A percentile compares a stretch with the other conserved stretches of the same genome.
These are phyloP conservation scores for Orbilia oligospora DNA, from an alignment of 2,329 filamentous ascomycete genomes.

Conservation along the genomic window DNA sequence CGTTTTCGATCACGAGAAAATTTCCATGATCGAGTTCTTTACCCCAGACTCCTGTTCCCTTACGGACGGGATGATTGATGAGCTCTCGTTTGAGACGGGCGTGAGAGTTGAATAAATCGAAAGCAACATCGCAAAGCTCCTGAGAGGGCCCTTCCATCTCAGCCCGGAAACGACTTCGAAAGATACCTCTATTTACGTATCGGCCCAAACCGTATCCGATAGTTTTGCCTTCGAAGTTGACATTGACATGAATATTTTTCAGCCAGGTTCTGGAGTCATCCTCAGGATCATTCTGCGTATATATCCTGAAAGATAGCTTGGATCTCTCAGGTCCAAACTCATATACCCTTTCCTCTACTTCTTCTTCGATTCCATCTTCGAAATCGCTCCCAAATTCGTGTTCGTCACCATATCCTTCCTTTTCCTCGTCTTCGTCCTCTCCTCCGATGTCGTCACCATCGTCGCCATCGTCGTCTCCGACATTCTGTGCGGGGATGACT, in stretches of 20 bases:
- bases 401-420: no score
- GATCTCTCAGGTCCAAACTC: background rate
- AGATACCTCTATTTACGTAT: background rate
- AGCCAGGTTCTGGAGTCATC: background rate
- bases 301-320: background rate
- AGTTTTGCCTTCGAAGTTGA: background rate
- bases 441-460: no score
- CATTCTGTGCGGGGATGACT: no score
- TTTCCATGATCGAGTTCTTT: conserved; percentile 64
- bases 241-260: background rate
- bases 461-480: no score
- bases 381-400: no score
- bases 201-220: background rate
- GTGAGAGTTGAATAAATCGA: conserved; percentile 67
- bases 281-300: background rate
- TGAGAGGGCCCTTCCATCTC: background rate
- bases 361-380: background rate
- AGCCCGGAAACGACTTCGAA: conserved; percentile 62
- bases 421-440: no score
- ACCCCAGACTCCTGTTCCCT: conserved; percentile 65
- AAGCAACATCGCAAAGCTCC: conserved; percentile 63
- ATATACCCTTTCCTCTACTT: background rate
- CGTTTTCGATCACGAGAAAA: conserved; percentile 63
- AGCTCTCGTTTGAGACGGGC: conserved; percentile 66
- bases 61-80: conserved; percentile 64